These are phyloP conservation scores for Raffaelea ambrosiae DNA, from an alignment of 2,329 filamentous ascomycete species.

Conservation along the genomic window DNA sequence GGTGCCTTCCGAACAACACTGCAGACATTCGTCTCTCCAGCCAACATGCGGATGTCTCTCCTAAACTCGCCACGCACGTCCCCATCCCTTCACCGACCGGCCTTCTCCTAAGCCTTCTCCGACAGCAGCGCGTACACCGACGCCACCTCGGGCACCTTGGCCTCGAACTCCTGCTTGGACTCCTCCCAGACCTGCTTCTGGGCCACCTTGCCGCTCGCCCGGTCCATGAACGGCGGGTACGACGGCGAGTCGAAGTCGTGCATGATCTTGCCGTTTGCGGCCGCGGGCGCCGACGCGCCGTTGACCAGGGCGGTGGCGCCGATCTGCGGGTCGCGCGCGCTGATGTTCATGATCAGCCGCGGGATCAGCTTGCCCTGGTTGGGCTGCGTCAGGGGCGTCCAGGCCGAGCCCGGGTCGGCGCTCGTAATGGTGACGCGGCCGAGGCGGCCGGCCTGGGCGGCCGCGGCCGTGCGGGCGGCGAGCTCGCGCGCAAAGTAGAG, in stretches of 20 bases:
- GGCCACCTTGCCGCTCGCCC: constrained; percentile 17
- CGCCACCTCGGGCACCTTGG: constrained; percentile 19
- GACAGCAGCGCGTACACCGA: constrained; percentile 16
- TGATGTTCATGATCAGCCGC: constrained; percentile 28
- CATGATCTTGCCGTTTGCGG: constrained; percentile 26
- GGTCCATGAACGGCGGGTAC: constrained; percentile 28
- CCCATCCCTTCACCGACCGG: no score
- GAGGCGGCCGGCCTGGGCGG: constrained; percentile 9
- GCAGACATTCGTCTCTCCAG: no score
- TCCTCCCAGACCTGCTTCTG: constrained; percentile 20
- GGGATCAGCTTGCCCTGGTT: constrained; percentile 27
- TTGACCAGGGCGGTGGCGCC: constrained; percentile 29
- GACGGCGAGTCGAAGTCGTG: constrained; percentile 25
- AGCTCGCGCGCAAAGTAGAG: constrained; percentile 29
- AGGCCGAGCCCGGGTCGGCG: constrained; percentile 28
- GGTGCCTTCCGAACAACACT: no score
- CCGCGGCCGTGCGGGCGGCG: constrained; percentile 16
- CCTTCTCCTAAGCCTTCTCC: no score
- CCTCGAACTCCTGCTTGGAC: constrained; percentile 16
- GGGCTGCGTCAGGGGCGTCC: constrained; percentile 27
- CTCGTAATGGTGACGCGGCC: constrained; percentile 26
- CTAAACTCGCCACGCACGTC: no score
- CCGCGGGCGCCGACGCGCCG: constrained; percentile 22
- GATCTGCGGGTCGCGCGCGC: constrained; percentile 24
- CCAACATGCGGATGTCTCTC: no score